Evolutionary conservation across 129 eudicot genomes (phyloP).

Genomic region (Flaveria linearis): DNA sequence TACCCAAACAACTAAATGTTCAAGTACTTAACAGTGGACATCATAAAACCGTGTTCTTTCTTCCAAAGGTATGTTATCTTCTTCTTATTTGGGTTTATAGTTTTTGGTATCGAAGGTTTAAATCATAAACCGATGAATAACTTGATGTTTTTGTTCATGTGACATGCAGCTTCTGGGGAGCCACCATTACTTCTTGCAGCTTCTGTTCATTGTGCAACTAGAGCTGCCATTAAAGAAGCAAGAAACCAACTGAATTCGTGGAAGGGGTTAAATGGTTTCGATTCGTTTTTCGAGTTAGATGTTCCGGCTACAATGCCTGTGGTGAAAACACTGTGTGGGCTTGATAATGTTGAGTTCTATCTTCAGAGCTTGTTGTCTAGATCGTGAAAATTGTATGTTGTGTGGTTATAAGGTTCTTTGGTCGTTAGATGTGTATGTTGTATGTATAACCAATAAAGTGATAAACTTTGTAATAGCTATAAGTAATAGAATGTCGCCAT

Average conservation of each 20-base stretch:
- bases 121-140: neutral
- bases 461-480: neutral
- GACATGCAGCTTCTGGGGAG: constrained; percentile 79
- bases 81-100: neutral
- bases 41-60: constrained; percentile 84
- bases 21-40: constrained; percentile 77
- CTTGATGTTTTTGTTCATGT: constrained; percentile 11
- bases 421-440: constrained; percentile 3
- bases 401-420: constrained; percentile 18
- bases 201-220: constrained; percentile 83
- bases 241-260: constrained; percentile 60
- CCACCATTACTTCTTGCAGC: constrained; percentile 86
- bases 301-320: constrained; percentile 94
- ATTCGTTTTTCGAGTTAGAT: constrained; percentile 50
- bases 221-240: constrained; percentile 90
- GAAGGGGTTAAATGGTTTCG: constrained; percentile 48
- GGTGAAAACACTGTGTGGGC: constrained; percentile 77
- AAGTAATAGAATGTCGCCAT: neutral
- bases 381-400: constrained; percentile 16
- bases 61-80: constrained; percentile 62
- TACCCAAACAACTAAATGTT: constrained; percentile 69
- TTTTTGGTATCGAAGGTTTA: neutral
- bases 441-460: neutral
- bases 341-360: constrained; percentile 66
- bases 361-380: constrained; percentile 45